Conservation (phyloP, 768 basidiomycete genomes). For the Amanita phalloides region DNA sequence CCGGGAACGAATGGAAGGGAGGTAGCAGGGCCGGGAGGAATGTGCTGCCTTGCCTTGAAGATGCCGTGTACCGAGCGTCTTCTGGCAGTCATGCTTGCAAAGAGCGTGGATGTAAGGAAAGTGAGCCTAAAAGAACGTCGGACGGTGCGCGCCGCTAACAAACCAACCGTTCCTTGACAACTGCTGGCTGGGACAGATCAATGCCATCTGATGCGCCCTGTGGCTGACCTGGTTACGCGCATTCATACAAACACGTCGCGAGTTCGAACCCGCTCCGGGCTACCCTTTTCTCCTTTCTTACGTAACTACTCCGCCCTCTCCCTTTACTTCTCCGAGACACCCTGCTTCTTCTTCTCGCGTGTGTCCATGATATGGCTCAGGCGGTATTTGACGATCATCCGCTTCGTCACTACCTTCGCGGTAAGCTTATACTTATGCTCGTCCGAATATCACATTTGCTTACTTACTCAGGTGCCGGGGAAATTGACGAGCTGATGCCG, state of each 20-base stretch:
- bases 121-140: not conserved
- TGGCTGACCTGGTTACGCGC: conserved; percentile 74
- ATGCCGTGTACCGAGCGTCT: not conserved
- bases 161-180: not conserved
- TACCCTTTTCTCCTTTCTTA: conserved; percentile 21
- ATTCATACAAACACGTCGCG: conserved; percentile 24
- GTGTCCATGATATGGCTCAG: conserved; percentile 50
- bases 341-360: not conserved
- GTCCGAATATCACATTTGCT: not conserved
- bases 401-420: conserved; percentile 60
- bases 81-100: not conserved
- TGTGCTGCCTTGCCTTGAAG: not conserved
- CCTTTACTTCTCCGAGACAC: not conserved
- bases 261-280: conserved; percentile 39
- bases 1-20: not conserved
- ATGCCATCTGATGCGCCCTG: conserved; percentile 34
- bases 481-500: conserved; percentile 44
- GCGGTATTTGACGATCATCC: conserved; percentile 71
- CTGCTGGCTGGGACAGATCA: too few relatives aligned
- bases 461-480: conserved; percentile 43
- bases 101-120: not conserved
- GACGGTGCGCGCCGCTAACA: too few relatives aligned
- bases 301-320: not conserved
- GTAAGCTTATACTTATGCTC: conserved; percentile 20
- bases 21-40: too few relatives aligned